Base-by-base conservation (phyloP, 2,329 filamentous ascomycete species). In the Paecilomyces sp. region DNA sequence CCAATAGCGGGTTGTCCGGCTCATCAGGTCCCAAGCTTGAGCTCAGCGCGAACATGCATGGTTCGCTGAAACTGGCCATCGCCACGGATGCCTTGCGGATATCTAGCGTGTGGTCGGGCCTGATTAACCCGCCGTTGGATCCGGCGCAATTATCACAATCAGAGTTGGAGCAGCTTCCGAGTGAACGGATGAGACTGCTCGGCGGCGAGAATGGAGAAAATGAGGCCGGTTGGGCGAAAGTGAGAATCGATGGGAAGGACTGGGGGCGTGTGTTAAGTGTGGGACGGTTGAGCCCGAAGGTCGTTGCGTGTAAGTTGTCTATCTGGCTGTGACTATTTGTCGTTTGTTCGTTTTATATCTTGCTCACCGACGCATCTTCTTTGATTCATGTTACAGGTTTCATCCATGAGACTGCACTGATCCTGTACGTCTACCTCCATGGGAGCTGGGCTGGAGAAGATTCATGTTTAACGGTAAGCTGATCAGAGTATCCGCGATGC, bases 231-330 rank as follows among this genome's bases (percentile, higher is more conserved):
- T 97, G 93, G 91, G 91, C 92, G 1, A 91, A 85, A 25, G 93
- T 97, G 36, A 83, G 90, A 57, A 92, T 97, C 25, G 94, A 97
- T 75, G 94, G 92, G 34, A 89, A 87, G 72, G 94, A 99, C 72
- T 97, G 94, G 93, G 91, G 91, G 33, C 86, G 85, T 65, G 93
- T 97, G n/a, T 80, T 99, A 65, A 95, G 91, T 73, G 92, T 97
- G 12, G 93, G 93, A 1, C 82, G 92, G 56, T 78, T 97, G 31
- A 93, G 94, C 66, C 93, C 92, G 0, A 83, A 91, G 65, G 93
- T 97, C 57, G 94, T 97, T 79, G 94, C 92, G 59, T 97, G 92
- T 87, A 64, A 77, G 84, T 70, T 3, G 18, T 9, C 15, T 22
- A 47, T 70, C 51, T 34, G 54, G 12, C 57, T 24, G 9, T 47